Base-by-base conservation (phyloP, 495 filamentous ascomycete genomes). In the Zalerion maritima region DNA sequence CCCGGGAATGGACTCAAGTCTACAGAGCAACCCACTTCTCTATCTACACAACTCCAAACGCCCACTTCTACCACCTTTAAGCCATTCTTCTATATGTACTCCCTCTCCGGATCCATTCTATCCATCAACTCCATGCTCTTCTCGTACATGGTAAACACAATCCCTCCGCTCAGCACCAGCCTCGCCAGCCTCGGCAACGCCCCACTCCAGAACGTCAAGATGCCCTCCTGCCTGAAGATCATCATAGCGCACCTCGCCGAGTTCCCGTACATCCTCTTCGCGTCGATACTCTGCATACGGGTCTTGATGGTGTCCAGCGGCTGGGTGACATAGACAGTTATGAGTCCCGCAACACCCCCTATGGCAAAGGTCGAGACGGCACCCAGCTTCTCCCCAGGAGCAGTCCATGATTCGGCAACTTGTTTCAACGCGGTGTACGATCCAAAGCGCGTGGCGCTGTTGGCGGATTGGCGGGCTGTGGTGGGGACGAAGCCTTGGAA, bases 91-190 rank as follows among this genome's bases (percentile, higher is more conserved):
- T 60, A 87, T 34, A 96, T 71, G 49, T 94, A 94, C 49, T 69
- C 75, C 38, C 75, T 69, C 42, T 92, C 69, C 8, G 89, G 91
- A 50, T 97, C 89, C 14, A 84, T 20, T 35, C 51, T 58, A 47
- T 89, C 78, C 54, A 97, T 66, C 26, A 77, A 42, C 32, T 96
- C 91, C 57, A 97, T 94, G 22, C 78, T 78, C 64, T 96, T 96
- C 59, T 97, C 89, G 50, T 97, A 96, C 86, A 96, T 93, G 3
- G 91, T 85, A 48, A 97, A 97, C 29, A 97, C 91, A 46, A 97
- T 93, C 12, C 89, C 89, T 28, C 89, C 89, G 46, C 84, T 93
- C 60, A 86, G 30, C 36, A 94, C 80, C 37, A 97, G 50, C 32
- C 89, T 60, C 12, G 72, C 85, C 42, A 97, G 53, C 28, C 89